These are phyloP conservation scores for Backusella tarrabulga DNA, from an alignment of 192 early-diverging fungal species.

Conservation along the genomic window DNA sequence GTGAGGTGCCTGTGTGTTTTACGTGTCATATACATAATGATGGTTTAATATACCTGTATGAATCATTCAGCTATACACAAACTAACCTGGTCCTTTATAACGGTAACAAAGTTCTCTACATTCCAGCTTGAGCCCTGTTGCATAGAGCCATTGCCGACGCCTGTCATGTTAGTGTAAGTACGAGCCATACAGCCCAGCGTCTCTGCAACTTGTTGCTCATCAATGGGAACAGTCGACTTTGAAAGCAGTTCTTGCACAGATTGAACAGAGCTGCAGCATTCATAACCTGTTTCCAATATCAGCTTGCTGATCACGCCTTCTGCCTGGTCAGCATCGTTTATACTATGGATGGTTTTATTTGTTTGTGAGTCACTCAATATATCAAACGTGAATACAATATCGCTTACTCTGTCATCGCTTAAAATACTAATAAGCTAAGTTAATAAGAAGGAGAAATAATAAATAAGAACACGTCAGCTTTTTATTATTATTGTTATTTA, in stretches of 20 bases:
- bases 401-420: slow-evolving; percentile 10
- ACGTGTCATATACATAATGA: background rate
- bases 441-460: background rate
- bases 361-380: background rate
- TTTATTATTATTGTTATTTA: background rate
- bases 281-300: slow-evolving; percentile 51
- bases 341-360: background rate
- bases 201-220: slow-evolving; percentile 57
- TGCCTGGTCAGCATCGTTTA: slow-evolving; percentile 1
- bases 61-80: background rate
- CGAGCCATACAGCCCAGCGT: slow-evolving; percentile 64
- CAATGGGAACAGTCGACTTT: slow-evolving; percentile 36
- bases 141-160: slow-evolving; percentile 29
- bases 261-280: slow-evolving; percentile 40
- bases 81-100: slow-evolving; percentile 53
- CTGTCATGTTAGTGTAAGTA: slow-evolving; percentile 44
- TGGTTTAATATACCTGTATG: background rate
- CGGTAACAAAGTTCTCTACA: slow-evolving; percentile 57
- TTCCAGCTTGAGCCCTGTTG: slow-evolving; percentile 54
- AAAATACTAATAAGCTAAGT: background rate
- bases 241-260: slow-evolving; percentile 44
- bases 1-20: slow-evolving; percentile 42
- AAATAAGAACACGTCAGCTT: slow-evolving; percentile 4
- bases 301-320: slow-evolving; percentile 38
- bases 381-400: background rate